These are phyloP conservation scores for Leccinum aurantiacum DNA, from an alignment of 768 basidiomycete genomes.

Conservation along the genomic window DNA sequence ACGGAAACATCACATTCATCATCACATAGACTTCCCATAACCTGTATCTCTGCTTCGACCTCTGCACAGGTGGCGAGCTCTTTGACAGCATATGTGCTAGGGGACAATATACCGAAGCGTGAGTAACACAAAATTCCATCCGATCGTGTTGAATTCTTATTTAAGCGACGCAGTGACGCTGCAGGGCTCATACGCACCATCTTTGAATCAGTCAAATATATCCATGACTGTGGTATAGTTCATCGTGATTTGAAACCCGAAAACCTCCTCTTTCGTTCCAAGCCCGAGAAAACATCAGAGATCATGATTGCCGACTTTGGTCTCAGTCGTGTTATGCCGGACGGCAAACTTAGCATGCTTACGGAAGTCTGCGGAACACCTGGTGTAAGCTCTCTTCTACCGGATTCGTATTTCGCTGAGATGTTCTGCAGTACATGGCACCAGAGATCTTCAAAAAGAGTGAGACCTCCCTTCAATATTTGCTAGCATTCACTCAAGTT, in stretches of 20 bases:
- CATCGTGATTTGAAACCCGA: conserved; percentile 98
- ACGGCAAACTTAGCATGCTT: conserved; percentile 80
- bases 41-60: conserved; percentile 91
- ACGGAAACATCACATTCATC: conserved; percentile 1
- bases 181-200: conserved; percentile 86
- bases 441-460: conserved; percentile 95
- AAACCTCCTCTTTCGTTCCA: conserved; percentile 91
- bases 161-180: conserved; percentile 66
- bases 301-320: conserved; percentile 99
- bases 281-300: conserved; percentile 80
- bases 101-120: conserved; percentile 96
- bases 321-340: conserved; percentile 86
- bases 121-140: conserved; percentile 26
- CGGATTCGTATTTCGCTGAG: conserved; percentile 6
- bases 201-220: conserved; percentile 83
- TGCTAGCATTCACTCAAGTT: conserved; percentile 1
- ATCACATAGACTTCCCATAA: conserved; percentile 77
- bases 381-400: conserved; percentile 49
- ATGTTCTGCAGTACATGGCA: conserved; percentile 72
- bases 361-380: conserved; percentile 97
- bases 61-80: conserved; percentile 97
- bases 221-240: conserved; percentile 90
- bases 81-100: conserved; percentile 98
- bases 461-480: conserved; percentile 35
- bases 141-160: conserved; percentile 17